Evolutionary conservation across 768 basidiomycete species (phyloP).

Genomic region (Russula earlei): DNA sequence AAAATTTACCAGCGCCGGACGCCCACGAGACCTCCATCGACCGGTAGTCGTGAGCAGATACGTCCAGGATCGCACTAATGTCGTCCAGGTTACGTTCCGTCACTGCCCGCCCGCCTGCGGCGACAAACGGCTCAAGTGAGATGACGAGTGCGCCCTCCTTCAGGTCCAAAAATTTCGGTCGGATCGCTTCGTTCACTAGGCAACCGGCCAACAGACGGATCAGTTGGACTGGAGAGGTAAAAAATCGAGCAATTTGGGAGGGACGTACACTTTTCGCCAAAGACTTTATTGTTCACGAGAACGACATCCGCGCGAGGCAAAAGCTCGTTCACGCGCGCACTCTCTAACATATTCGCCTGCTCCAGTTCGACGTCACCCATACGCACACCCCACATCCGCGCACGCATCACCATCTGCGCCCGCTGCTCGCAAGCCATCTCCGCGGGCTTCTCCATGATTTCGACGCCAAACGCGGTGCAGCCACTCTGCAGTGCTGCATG

Average conservation of each 20-base stretch:
- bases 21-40: conserved; percentile 67
- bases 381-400: conserved; percentile 84
- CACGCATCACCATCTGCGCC: conserved; percentile 63
- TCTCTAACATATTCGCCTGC: conserved; percentile 78
- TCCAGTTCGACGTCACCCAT: conserved; percentile 70
- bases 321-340: conserved; percentile 54
- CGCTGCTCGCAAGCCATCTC: conserved; percentile 70
- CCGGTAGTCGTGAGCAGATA: conserved; percentile 23
- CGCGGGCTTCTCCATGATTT: conserved; percentile 71
- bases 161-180: conserved; percentile 86
- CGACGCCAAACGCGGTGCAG: conserved; percentile 47
- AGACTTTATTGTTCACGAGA: conserved; percentile 83
- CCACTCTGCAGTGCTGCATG: conserved; percentile 48
- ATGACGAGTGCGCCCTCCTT: conserved; percentile 90
- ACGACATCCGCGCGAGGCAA: conserved; percentile 84
- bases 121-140: conserved; percentile 79
- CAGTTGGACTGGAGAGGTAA: not conserved
- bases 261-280: conserved; percentile 60
- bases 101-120: conserved; percentile 52
- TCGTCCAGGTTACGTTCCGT: conserved; percentile 82
- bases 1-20: conserved; percentile 58
- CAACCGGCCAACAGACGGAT: not conserved
- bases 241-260: not conserved
- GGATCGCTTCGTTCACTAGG: conserved; percentile 77
- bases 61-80: conserved; percentile 75